These are phyloP conservation scores for Phytophthora capsici DNA, from an alignment of 352 stramenopile species.

Conservation along the genomic window DNA sequence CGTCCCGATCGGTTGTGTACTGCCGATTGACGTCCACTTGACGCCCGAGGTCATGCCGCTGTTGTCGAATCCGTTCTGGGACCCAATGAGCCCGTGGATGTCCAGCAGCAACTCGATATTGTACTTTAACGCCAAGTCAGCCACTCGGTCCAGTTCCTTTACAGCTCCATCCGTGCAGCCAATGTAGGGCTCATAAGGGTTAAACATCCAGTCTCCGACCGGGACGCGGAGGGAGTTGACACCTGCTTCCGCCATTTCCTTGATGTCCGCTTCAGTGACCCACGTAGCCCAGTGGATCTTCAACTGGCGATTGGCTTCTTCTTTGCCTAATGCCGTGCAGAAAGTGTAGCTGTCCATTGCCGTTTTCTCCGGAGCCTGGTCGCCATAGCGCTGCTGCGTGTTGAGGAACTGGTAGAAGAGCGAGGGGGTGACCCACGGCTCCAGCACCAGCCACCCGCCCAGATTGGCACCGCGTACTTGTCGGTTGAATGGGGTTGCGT, in stretches of 20 bases:
- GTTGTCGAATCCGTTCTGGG: constrained; percentile 97
- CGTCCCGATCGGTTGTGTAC: constrained; percentile 30
- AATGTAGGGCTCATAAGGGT: constrained; percentile 91
- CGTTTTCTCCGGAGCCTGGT: constrained; percentile 80
- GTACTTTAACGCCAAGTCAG: constrained; percentile 87
- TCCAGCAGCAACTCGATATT: constrained; percentile 92
- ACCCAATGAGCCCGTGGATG: constrained; percentile 92
- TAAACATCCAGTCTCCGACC: constrained; percentile 39
- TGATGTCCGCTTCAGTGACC: constrained; percentile 65
- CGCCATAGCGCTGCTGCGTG: constrained; percentile 70
- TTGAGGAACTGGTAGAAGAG: constrained; percentile 51
- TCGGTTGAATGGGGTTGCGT: constrained; percentile 33
- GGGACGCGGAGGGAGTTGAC: constrained; percentile 32
- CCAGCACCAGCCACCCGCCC: constrained; percentile 34
- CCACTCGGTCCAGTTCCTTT: constrained; percentile 91
- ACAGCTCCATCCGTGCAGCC: constrained; percentile 93
- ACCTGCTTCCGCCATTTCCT: constrained; percentile 30
- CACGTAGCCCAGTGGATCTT: constrained; percentile 94
- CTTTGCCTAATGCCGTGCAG: constrained; percentile 28
- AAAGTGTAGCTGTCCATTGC: constrained; percentile 95
- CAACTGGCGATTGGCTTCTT: constrained; percentile 93
- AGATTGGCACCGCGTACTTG: constrained; percentile 34
- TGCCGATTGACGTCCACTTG: constrained; percentile 38
- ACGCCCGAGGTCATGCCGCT: constrained; percentile 60
- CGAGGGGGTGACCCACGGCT: constrained; percentile 34